Base-by-base conservation (phyloP, 2,329 filamentous ascomycete species). In the Cladophialophora chaetospira region DNA sequence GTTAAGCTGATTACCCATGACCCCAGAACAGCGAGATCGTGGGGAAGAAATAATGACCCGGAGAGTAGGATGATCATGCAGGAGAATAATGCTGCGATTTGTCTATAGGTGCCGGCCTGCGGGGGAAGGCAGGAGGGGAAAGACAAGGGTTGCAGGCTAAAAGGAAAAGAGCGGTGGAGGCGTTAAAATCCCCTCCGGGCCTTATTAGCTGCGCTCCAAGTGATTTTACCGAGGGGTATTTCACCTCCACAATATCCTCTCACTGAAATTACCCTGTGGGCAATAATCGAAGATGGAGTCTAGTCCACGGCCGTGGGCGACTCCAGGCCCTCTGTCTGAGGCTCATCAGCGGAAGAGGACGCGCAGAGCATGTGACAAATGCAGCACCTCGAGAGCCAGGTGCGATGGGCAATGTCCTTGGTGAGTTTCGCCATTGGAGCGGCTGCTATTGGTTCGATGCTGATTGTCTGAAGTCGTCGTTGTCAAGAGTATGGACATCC, bases 331-430 rank as follows among this genome's bases (percentile, higher is more conserved):
- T 33, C 31, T 17, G n/a, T 45, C 29, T 8, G 49, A 44, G 10
- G 3, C 15, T 10, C 49, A 42, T n/a, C 38, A 17, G n/a, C 48
- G 57, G 13, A 60, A 48, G 28, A 52, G 57, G 15, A 60, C 57
- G 10, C 28, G 48, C 11, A 61, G 71, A 44, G 72, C 71, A 10
- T 74, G 72, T 45, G 71, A 74, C 60, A 68, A 70, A 29, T 74
- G 72, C 64, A 76, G 71, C 50, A 63, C 66, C 4, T 76, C 74
- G 2, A 68, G 75, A 54, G 74, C 73, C 4, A 69, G 76, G 33
- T 79, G 76, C 55, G 72, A 78, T 60, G 76, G 76, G 17, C 67
- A 73, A 48, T 63, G 55, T 25, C 71, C 71, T 38, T 77, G 72
- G 75, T 77, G 60, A 70, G 73, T 66, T 23, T n/a, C n/a, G n/a